phyloP scores from a whole-genome alignment of 2,329 filamentous ascomycete genomes.

The Alternaria sp. region DNA sequence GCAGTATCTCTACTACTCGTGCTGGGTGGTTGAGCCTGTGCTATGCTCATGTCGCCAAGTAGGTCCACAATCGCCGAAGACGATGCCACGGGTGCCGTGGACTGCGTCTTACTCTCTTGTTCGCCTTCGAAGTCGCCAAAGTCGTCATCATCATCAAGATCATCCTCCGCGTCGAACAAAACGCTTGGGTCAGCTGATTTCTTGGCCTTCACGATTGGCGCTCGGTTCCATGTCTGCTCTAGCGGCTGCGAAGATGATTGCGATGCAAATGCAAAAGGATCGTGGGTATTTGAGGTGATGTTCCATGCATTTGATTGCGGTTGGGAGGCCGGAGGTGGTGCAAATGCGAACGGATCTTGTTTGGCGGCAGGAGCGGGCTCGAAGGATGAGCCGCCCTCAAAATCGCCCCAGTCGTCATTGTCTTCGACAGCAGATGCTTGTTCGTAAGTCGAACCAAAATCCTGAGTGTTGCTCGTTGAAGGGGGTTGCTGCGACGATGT shows the following conservation, averaged over 20 bases:
- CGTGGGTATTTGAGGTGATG: slow-evolving; percentile 3
- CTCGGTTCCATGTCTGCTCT: slow-evolving; percentile 30
- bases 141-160: slow-evolving; percentile 44
- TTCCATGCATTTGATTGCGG: slow-evolving; percentile 17
- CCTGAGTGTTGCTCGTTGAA: slow-evolving; percentile 12
- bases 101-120: slow-evolving; percentile 6
- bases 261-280: slow-evolving; percentile 21
- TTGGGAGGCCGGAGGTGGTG: slow-evolving; percentile 13
- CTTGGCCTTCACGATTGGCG: slow-evolving; percentile 39
- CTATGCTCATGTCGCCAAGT: slow-evolving; percentile 34
- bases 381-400: slow-evolving; percentile 40
- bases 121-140: slow-evolving; percentile 47
- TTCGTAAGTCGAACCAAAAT: neutral
- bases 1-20: neutral
- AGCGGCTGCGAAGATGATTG: slow-evolving; percentile 7
- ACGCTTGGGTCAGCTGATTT: slow-evolving; percentile 46
- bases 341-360: slow-evolving; percentile 27
- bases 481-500: slow-evolving; percentile 19
- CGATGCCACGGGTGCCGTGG: slow-evolving; percentile 2
- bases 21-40: slow-evolving; percentile 20
- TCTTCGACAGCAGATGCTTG: slow-evolving; percentile 23
- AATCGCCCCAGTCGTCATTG: slow-evolving; percentile 51
- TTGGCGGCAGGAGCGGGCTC: slow-evolving; percentile 17
- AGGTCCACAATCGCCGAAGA: slow-evolving; percentile 34
- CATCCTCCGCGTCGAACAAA: slow-evolving; percentile 50